A percentile compares a stretch with the other conserved stretches of the same genome.
These are phyloP conservation scores for Hymenotorrendiella dingleyae DNA, from an alignment of 2,329 filamentous ascomycete genomes.

Conservation along the genomic window DNA sequence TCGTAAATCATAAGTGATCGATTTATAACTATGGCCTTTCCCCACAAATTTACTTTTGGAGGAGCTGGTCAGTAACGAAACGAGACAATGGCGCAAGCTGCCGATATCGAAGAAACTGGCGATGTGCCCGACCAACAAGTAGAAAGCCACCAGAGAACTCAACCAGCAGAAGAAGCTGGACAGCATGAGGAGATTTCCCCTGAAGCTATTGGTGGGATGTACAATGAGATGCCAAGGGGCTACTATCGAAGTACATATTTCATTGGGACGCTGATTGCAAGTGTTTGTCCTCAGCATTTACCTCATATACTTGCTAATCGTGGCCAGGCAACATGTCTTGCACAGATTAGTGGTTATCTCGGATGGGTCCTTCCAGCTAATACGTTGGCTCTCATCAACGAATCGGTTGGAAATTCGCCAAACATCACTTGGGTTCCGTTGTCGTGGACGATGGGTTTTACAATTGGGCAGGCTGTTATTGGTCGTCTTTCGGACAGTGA, in stretches of 20 bases:
- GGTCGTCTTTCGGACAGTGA: slow-evolving; percentile 36
- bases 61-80: too few species aligned
- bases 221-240: slow-evolving; percentile 9
- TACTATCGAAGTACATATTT: slow-evolving; percentile 16
- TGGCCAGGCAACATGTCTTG: slow-evolving; percentile 22
- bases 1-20: too few species aligned
- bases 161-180: background rate
- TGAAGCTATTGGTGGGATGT: slow-evolving; percentile 6
- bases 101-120: too few species aligned
- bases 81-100: too few species aligned
- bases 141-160: background rate
- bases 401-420: slow-evolving; percentile 14
- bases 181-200: slow-evolving; percentile 5
- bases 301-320: background rate
- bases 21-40: too few species aligned
- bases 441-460: slow-evolving; percentile 34
- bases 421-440: slow-evolving; percentile 21
- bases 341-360: slow-evolving; percentile 20
- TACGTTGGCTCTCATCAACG: slow-evolving; percentile 19
- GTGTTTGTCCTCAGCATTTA: background rate
- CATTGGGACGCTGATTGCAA: slow-evolving; percentile 16
- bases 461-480: slow-evolving; percentile 36
- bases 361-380: slow-evolving; percentile 23
- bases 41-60: too few species aligned
- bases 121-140: too few species aligned